Evolutionary conservation across 2,329 filamentous ascomycete species (phyloP).

Genomic region (Gaeumannomyces sp.): DNA sequence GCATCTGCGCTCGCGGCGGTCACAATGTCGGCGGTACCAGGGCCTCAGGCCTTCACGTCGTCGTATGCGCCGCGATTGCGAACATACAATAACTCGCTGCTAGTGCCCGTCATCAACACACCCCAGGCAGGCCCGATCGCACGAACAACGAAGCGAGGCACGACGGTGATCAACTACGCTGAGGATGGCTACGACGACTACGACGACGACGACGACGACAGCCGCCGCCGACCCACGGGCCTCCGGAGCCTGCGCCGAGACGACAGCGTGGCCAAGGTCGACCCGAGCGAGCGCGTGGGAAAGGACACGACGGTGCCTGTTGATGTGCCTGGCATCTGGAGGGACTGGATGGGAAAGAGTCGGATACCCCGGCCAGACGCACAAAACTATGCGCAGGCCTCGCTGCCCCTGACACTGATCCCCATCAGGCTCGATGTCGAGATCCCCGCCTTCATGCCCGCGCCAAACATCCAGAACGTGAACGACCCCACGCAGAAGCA

Average conservation of each 20-base stretch:
- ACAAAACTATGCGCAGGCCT: conserved; percentile 59
- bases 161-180: conserved; percentile 94
- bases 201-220: conserved; percentile 67
- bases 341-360: conserved; percentile 88
- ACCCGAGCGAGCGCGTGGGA: conserved; percentile 68
- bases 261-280: conserved; percentile 57
- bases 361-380: conserved; percentile 48
- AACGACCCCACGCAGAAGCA: conserved; percentile 66
- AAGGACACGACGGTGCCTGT: conserved; percentile 77
- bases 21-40: conserved; percentile 23
- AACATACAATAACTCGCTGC: conserved; percentile 83
- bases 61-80: conserved; percentile 88
- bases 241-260: conserved; percentile 76
- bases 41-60: conserved; percentile 80
- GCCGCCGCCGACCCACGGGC: conserved; percentile 73
- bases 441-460: conserved; percentile 68
- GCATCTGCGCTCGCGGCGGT: not conserved
- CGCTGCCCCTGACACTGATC: conserved; percentile 81
- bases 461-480: conserved; percentile 57
- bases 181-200: conserved; percentile 89
- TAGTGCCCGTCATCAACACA: conserved; percentile 75
- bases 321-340: conserved; percentile 82
- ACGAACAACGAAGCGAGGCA: conserved; percentile 94
- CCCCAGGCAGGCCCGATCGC: conserved; percentile 59
- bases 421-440: conserved; percentile 96